Evolutionary conservation across 106 monocot genomes (phyloP), one percentile per base, ranked within the genome.

Genomic region (Platanthera zijinensis): DNA sequence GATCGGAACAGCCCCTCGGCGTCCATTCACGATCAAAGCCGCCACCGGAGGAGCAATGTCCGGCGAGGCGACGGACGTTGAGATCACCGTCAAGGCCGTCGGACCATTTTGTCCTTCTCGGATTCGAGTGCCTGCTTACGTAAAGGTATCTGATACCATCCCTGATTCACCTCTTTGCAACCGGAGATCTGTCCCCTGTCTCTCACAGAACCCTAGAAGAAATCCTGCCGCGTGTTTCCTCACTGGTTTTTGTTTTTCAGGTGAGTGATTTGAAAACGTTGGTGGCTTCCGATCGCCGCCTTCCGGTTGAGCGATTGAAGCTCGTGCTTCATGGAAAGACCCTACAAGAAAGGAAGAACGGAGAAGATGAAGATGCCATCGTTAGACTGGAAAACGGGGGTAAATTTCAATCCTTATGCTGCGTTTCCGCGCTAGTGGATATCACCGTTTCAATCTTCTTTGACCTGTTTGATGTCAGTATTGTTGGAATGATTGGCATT

Each of bases 271-370:
- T 89, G 74, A 79, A 78, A 76, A 71, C 30, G 25, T 48, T 78
- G 64, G 78, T 89, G 32, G 84, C 87, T 8, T 71, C 71, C 6
- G 82, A 81, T 25, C 67, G 83, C 19, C 28, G 80, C 57, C 83
- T 87, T 14, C 87, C 89, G 9, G 53, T 59, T 47, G 89, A 85
- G 15, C 84, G 85, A 45, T 48, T 92, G 46, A 89, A 87, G 83
- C 78, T 89, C 15, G 79, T 87, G 12, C 77, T 89, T 18, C 76
- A 82, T 17, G 89, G 92, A 2, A 79, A 76, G 83, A 83, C 79
- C 17, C 74, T 89, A 17, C 68, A 45, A 15, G 86, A 84, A 57
- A 78, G 66, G 79, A 82, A 73, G 19, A 75, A 59, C 46, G 79
- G 74, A 45, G 80, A 19, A 5, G 30, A 48, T 15, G 90, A 90